Base-by-base conservation (phyloP, 169 alveolate genomes). In the Plasmodium vinckei region DNA sequence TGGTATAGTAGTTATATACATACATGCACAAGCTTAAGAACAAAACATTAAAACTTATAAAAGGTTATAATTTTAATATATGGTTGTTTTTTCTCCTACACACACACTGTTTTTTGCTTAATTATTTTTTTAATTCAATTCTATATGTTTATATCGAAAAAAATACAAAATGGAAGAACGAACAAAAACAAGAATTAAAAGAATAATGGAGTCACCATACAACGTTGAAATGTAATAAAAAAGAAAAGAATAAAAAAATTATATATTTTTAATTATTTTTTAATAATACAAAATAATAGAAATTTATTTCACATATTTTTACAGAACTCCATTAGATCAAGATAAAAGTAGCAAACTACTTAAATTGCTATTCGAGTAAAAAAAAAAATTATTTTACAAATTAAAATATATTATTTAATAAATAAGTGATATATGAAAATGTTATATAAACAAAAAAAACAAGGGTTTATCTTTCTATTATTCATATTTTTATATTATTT, bases 121-220 rank as follows among this genome's bases (percentile, higher is more conserved):
- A 17, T 21, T 4, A 19, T 60, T 60, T 60, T 60, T 64, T 33
- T 33, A 5, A 10, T 63, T 25, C 0, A 23, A 15, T 63, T 25
- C n/a, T 25, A 25, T 13, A 27, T 64, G 7, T 42, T 17, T 27
- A 3, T 33, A 33, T 33, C 7, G 42, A 61, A 2, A 25, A 17
- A 17, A 21, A 61, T 6, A n/a, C 0, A 39, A 59, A 77, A 77
- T 64, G 77, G 77, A 64, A 77, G 77, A 77, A 64, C 64, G 46
- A 17, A 51, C 60, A 46, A 65, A 77, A 46, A 59, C 49, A 19
- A 73, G 44, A 57, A 57, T 9, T 64, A 77, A 77, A 68, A 51
- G 33, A 19, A 23, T 77, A n/a, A 65, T 77, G 77, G 79, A 77
- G 57, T 77, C 89, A 9, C 89, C 89, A 19, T 77, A 77, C 44